phyloP scores from a whole-genome alignment of 345 rosid species.

The Leavenworthia alabamica region DNA sequence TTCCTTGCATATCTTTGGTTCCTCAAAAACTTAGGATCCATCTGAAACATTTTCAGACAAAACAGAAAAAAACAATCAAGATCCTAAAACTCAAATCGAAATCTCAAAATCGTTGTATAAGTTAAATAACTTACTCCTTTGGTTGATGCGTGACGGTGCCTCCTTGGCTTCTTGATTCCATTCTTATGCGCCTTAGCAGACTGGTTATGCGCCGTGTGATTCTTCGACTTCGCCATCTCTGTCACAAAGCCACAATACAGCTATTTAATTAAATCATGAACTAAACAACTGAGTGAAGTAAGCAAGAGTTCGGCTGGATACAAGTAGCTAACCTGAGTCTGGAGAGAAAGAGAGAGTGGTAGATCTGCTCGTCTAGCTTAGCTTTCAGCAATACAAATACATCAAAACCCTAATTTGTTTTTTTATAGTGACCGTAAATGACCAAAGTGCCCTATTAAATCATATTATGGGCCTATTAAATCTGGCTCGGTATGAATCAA shows the following conservation, averaged over 20 bases:
- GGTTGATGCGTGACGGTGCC: conserved; percentile 91
- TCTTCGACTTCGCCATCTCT: conserved; percentile 99
- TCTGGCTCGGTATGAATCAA: too few species aligned
- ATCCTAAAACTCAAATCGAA: neutral
- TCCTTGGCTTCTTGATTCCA: conserved; percentile 96
- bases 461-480: neutral
- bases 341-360: neutral
- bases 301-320: neutral
- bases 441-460: neutral
- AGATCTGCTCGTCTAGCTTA: conserved; percentile 17
- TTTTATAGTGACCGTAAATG: neutral
- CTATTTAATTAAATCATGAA: neutral
- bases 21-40: conserved; percentile 98
- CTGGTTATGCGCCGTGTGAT: conserved; percentile 98
- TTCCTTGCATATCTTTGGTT: conserved; percentile 99
- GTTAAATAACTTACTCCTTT: conserved; percentile 67
- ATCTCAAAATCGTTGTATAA: neutral
- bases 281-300: neutral
- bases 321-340: conserved; percentile 1
- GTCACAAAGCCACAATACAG: neutral
- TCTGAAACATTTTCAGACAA: conserved; percentile 37
- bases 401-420: conserved; percentile 7
- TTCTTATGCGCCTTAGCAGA: conserved; percentile 94
- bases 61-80: neutral
- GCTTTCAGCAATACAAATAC: conserved; percentile 12